These are phyloP conservation scores for Kwoniella shandongensis DNA, from an alignment of 768 basidiomycete species.

Conservation along the genomic window DNA sequence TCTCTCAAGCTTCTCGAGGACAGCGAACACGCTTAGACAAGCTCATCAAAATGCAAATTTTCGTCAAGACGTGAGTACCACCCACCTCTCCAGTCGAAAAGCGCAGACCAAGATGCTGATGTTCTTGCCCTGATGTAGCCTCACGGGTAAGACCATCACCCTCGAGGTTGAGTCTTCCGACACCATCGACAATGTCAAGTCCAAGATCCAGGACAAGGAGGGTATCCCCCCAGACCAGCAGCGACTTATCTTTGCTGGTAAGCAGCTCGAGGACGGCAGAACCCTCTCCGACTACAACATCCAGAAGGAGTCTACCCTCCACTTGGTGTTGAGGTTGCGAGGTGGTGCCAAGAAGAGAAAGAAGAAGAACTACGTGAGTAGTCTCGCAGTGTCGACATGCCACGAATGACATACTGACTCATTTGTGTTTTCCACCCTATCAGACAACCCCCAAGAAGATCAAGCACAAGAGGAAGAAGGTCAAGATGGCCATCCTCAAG, in stretches of 20 bases:
- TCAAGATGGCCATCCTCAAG: slow-evolving; percentile 99
- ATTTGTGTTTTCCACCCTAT: neutral
- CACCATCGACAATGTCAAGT: slow-evolving; percentile 51
- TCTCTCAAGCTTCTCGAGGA: slow-evolving; percentile 40
- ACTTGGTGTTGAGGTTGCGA: slow-evolving; percentile 93
- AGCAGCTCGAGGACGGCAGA: slow-evolving; percentile 98
- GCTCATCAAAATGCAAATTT: slow-evolving; percentile 77
- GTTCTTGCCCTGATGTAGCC: slow-evolving; percentile 7
- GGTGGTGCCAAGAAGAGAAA: slow-evolving; percentile 99
- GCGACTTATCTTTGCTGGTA: slow-evolving; percentile 97
- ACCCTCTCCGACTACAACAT: slow-evolving; percentile 62
- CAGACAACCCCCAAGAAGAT: slow-evolving; percentile 91
- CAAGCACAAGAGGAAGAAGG: slow-evolving; percentile 99
- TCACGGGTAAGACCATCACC: slow-evolving; percentile 44
- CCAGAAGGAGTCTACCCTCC: slow-evolving; percentile 98
- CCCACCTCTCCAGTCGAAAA: neutral
- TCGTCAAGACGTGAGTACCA: slow-evolving; percentile 83
- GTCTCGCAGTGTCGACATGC: neutral
- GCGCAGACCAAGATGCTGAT: neutral
- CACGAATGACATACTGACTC: neutral
- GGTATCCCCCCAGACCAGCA: slow-evolving; percentile 80
- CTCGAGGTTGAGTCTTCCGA: slow-evolving; percentile 46
- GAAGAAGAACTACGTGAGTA: slow-evolving; percentile 95
- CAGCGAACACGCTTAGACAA: slow-evolving; percentile 31
- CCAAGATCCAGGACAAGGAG: slow-evolving; percentile 83